Percentiles rank a stretch among this genome's conserved stretches.
Evolutionary conservation across 805 yeast species (phyloP).

Genomic region (Kuraishia borneana): DNA sequence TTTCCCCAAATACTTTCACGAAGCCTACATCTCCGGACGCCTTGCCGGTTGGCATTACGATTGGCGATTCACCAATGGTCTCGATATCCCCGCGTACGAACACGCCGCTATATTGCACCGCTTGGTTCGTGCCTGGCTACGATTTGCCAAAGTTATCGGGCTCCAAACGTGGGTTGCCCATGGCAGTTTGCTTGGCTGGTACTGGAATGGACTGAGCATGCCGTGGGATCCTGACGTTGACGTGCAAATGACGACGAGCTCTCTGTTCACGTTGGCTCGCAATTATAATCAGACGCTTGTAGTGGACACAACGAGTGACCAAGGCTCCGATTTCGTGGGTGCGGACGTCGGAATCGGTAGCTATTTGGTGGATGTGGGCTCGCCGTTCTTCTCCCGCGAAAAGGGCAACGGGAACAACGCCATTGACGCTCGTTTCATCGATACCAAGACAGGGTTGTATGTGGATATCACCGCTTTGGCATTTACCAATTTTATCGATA

Average conservation of each 20-base stretch:
- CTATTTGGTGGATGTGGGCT: constrained; percentile 35
- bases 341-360: constrained; percentile 37
- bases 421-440: constrained; percentile 60
- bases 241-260: constrained; percentile 46
- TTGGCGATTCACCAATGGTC: constrained; percentile 38
- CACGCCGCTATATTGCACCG: constrained; percentile 30
- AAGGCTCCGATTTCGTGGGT: constrained; percentile 5
- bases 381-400: constrained; percentile 37
- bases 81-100: constrained; percentile 26
- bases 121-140: constrained; percentile 38
- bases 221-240: constrained; percentile 66
- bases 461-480: constrained; percentile 58
- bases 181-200: constrained; percentile 53
- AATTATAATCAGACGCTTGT: constrained; percentile 37
- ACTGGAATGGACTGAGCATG: constrained; percentile 49
- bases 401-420: constrained; percentile 43
- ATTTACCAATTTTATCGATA: constrained; percentile 19
- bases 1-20: constrained; percentile 23
- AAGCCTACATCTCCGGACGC: constrained; percentile 21
- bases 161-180: constrained; percentile 53
- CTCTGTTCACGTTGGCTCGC: constrained; percentile 33
- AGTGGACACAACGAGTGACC: constrained; percentile 19
- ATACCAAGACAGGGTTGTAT: constrained; percentile 50
- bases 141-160: constrained; percentile 33
- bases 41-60: constrained; percentile 41